Percentiles rank a stretch among this genome's conserved stretches.
Conservation (phyloP, 305 asterid genomes). For the Lippia alba region DNA sequence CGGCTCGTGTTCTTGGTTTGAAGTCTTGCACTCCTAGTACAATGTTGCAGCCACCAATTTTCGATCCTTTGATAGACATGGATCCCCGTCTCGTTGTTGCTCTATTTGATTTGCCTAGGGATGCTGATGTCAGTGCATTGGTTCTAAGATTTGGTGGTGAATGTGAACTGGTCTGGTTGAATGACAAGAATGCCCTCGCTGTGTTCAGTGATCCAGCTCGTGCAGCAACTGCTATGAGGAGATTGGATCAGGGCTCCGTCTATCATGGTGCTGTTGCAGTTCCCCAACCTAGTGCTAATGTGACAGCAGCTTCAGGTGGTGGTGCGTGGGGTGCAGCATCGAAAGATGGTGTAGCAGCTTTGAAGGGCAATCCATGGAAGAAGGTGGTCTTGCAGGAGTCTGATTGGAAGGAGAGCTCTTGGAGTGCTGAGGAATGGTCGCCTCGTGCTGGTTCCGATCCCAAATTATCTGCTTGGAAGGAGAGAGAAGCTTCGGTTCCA, state of each 20-base stretch:
- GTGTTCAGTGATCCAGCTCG: conserved; percentile 91
- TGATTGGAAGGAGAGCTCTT: conserved; percentile 56
- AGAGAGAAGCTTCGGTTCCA: conserved; percentile 47
- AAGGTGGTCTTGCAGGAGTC: conserved; percentile 70
- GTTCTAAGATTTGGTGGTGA: conserved; percentile 96
- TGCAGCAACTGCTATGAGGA: conserved; percentile 96
- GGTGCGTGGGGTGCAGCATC: conserved; percentile 68
- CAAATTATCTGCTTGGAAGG: conserved; percentile 41
- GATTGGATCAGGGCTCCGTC: conserved; percentile 93
- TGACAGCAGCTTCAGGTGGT: conserved; percentile 42
- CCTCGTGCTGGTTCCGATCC: conserved; percentile 44
- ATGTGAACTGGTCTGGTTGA: conserved; percentile 93
- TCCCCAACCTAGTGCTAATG: conserved; percentile 53
- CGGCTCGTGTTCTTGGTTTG: conserved; percentile 76
- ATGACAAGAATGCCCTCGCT: conserved; percentile 92
- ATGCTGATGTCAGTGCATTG: conserved; percentile 90
- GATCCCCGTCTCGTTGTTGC: conserved; percentile 96
- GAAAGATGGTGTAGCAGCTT: conserved; percentile 44
- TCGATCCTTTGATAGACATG: conserved; percentile 85
- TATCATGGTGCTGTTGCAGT: conserved; percentile 77
- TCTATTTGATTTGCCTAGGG: conserved; percentile 86
- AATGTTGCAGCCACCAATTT: conserved; percentile 68
- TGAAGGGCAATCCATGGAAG: conserved; percentile 77
- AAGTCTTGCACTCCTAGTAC: conserved; percentile 55
- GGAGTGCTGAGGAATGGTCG: conserved; percentile 77